These are phyloP conservation scores for Cystobasidium sp. DNA, from an alignment of 1,284 basidiomycete genomes.

Conservation along the genomic window DNA sequence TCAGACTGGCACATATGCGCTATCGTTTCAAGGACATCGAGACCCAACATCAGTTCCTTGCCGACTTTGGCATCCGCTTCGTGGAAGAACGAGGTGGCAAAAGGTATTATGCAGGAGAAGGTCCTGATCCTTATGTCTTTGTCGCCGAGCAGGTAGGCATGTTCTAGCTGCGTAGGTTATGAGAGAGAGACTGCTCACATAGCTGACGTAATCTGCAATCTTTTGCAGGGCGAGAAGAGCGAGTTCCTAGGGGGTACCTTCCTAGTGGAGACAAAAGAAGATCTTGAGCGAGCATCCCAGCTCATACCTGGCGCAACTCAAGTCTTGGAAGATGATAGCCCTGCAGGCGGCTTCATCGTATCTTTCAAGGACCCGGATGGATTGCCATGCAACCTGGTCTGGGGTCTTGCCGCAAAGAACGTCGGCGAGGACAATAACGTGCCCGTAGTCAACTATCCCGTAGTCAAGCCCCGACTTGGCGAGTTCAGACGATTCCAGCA, in stretches of 20 bases:
- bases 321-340: constrained; percentile 42
- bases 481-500: constrained; percentile 45
- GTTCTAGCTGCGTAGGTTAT: not conserved
- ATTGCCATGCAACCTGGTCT: constrained; percentile 49
- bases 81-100: constrained; percentile 42
- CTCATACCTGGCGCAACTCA: constrained; percentile 44
- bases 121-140: constrained; percentile 47
- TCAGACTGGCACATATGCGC: constrained; percentile 49
- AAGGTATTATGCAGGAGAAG: constrained; percentile 49
- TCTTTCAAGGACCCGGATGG: constrained; percentile 49
- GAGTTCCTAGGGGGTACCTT: constrained; percentile 39
- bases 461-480: constrained; percentile 35
- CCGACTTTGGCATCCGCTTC: constrained; percentile 50
- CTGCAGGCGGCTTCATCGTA: constrained; percentile 48
- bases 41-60: constrained; percentile 45
- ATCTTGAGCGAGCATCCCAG: constrained; percentile 47
- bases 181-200: not conserved
- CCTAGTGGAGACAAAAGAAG: constrained; percentile 44
- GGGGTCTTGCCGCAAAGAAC: constrained; percentile 44
- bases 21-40: constrained; percentile 49
- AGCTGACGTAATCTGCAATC: not conserved
- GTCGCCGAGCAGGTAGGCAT: constrained; percentile 46
- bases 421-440: constrained; percentile 10
- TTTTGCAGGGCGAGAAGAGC: constrained; percentile 19
- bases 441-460: constrained; percentile 36